Evolutionary conservation across 768 basidiomycete species (phyloP).

Genomic region (Sporobolomyces roseus): DNA sequence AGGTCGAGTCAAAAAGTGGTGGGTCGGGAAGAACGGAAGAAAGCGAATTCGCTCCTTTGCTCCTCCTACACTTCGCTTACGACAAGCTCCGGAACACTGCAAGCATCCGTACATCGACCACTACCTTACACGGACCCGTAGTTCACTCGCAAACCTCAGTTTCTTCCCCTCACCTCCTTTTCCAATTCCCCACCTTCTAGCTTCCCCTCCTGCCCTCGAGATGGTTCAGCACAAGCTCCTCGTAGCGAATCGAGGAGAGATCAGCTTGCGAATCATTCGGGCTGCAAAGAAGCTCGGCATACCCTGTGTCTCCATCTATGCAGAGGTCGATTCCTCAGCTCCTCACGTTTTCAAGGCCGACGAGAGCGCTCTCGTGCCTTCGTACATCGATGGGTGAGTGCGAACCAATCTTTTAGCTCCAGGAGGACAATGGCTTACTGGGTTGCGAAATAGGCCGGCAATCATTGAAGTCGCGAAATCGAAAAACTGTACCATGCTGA

Average conservation of each 20-base stretch:
- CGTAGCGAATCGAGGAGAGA: conserved; percentile 70
- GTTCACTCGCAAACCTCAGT: too few species aligned
- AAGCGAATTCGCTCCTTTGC: too few species aligned
- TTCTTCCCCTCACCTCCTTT: not conserved
- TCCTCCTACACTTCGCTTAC: too few species aligned
- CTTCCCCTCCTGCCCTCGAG: not conserved
- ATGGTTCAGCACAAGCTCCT: conserved; percentile 51
- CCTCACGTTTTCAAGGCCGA: conserved; percentile 60
- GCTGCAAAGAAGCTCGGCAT: conserved; percentile 59
- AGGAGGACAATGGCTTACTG: too few species aligned
- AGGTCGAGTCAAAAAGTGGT: too few species aligned
- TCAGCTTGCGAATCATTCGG: conserved; percentile 62
- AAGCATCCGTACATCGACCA: too few species aligned
- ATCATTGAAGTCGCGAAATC: conserved; percentile 39
- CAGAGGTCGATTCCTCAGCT: conserved; percentile 58
- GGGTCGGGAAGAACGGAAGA: too few species aligned
- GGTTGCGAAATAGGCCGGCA: conserved; percentile 24
- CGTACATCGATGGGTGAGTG: conserved; percentile 40
- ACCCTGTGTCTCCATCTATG: conserved; percentile 60
- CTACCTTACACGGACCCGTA: too few species aligned
- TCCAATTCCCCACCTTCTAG: not conserved
- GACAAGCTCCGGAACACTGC: too few species aligned
- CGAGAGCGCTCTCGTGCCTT: conserved; percentile 48
- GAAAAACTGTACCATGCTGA: conserved; percentile 27
- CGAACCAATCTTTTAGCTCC: too few species aligned